A percentile compares a stretch with the other conserved stretches of the same genome.
These are phyloP conservation scores for Leishmania arabica DNA, from an alignment of 208 protist genomes.

Conservation along the genomic window DNA sequence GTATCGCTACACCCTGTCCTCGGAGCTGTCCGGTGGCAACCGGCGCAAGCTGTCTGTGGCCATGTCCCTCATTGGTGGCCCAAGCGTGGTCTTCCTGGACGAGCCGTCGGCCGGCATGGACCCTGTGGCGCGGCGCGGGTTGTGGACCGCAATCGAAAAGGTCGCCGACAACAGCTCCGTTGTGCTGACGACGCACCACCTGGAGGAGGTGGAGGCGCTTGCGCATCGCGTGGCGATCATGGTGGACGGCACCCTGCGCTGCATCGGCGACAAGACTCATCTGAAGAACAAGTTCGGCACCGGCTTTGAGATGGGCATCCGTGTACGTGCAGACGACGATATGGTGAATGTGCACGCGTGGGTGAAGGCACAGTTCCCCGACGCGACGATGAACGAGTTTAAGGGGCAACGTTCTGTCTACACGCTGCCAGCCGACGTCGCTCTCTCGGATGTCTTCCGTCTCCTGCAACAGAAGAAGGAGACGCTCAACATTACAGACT, in stretches of 20 bases:
- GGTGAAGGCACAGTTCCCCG: constrained; percentile 39
- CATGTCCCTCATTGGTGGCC: constrained; percentile 63
- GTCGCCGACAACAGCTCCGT: constrained; percentile 65
- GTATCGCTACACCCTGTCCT: constrained; percentile 31
- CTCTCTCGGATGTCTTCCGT: constrained; percentile 45
- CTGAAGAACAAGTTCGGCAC: constrained; percentile 75
- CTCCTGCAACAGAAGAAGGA: constrained; percentile 38
- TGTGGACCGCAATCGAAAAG: constrained; percentile 75
- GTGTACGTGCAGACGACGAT: constrained; percentile 24
- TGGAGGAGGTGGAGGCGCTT: constrained; percentile 94
- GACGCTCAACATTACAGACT: constrained; percentile 66
- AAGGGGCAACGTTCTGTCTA: constrained; percentile 51
- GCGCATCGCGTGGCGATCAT: constrained; percentile 79
- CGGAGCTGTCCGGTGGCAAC: constrained; percentile 62
- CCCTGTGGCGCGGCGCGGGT: constrained; percentile 41
- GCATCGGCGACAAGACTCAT: constrained; percentile 80
- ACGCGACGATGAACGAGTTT: constrained; percentile 37
- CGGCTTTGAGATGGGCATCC: constrained; percentile 63
- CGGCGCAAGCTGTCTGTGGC: constrained; percentile 68
- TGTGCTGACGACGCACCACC: constrained; percentile 93
- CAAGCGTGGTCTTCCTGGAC: constrained; percentile 60
- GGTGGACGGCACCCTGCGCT: constrained; percentile 74
- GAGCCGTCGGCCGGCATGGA: constrained; percentile 80
- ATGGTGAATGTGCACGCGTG: constrained; percentile 36
- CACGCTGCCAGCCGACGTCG: constrained; percentile 33